These are phyloP conservation scores for Cystofilobasidium ferigula DNA, from an alignment of 768 basidiomycete genomes.

Conservation along the genomic window DNA sequence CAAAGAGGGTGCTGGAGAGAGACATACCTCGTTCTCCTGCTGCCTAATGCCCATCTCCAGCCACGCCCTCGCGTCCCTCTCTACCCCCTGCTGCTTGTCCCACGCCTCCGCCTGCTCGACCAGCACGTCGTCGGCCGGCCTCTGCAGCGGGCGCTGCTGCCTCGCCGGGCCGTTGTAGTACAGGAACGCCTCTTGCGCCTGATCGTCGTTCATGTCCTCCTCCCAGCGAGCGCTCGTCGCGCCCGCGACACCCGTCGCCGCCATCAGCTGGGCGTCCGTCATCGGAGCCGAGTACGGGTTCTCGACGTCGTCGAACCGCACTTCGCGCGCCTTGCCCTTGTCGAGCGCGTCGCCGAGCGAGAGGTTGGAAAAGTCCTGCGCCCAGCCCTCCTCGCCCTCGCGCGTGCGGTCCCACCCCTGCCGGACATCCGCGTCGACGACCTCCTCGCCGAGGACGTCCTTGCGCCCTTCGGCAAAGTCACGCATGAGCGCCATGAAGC, in stretches of 20 bases:
- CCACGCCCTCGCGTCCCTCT: constrained; percentile 63
- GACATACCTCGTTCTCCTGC: constrained; percentile 70
- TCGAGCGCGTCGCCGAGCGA: constrained; percentile 39
- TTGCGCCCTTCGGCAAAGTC: constrained; percentile 69
- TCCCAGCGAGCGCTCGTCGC: constrained; percentile 31
- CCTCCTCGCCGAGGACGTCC: constrained; percentile 63
- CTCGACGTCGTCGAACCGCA: no score
- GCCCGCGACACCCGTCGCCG: constrained; percentile 26
- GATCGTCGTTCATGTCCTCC: constrained; percentile 32
- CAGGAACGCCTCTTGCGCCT: constrained; percentile 26
- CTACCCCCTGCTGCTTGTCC: no score
- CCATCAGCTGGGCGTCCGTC: background rate
- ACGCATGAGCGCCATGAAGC: constrained; percentile 75
- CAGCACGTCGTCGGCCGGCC: constrained; percentile 55
- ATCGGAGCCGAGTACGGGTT: no score
- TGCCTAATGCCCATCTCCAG: constrained; percentile 89
- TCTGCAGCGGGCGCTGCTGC: background rate
- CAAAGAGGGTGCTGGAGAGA: background rate
- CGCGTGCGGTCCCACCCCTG: constrained; percentile 30
- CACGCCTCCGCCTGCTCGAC: constrained; percentile 85
- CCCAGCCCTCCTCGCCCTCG: constrained; percentile 23
- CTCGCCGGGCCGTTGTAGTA: constrained; percentile 14
- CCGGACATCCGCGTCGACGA: constrained; percentile 43
- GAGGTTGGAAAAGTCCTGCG: constrained; percentile 14
- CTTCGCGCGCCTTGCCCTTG: constrained; percentile 48